Conservation (phyloP, 75 land plant genomes). For the Pinus tabuliformis region DNA sequence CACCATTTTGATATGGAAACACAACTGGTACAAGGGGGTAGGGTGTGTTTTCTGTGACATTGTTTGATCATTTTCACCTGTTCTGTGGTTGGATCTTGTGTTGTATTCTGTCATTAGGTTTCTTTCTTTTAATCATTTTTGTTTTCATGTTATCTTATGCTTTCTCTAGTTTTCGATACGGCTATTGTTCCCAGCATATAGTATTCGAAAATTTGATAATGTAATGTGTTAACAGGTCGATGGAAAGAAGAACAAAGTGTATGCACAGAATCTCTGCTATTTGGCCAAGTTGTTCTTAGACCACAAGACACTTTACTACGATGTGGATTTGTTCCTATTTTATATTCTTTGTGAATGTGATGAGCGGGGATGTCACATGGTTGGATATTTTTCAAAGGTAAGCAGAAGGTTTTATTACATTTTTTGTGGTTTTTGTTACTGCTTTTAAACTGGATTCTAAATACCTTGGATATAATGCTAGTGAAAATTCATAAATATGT, state of each 20-base stretch:
- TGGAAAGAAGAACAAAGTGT: slow-evolving; percentile 96
- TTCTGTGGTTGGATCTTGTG: neutral
- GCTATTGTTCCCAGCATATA: neutral
- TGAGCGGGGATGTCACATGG: slow-evolving; percentile 99
- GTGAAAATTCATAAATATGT: too few relatives aligned
- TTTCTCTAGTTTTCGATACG: neutral
- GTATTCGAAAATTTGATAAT: neutral
- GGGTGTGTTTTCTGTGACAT: neutral
- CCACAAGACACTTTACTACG: slow-evolving; percentile 97
- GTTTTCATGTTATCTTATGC: neutral
- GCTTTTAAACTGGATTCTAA: too few relatives aligned
- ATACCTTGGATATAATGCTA: too few relatives aligned
- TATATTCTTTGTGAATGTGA: slow-evolving; percentile 97
- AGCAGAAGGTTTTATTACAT: neutral
- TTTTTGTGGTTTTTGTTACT: neutral
- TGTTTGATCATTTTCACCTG: neutral
- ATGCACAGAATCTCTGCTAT: slow-evolving; percentile 91
- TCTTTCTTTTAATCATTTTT: neutral
- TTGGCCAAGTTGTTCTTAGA: slow-evolving; percentile 93
- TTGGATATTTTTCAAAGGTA: slow-evolving; percentile 97
- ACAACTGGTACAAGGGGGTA: too few relatives aligned
- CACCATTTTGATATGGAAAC: too few relatives aligned
- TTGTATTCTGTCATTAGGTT: neutral
- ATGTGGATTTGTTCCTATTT: slow-evolving; percentile 91
- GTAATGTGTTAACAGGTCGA: slow-evolving; percentile 59